Percentiles rank a stretch among this genome's conserved stretches.
Evolutionary conservation across 345 rosid species (phyloP).

Genomic region (Abelmoschus esculentus): DNA sequence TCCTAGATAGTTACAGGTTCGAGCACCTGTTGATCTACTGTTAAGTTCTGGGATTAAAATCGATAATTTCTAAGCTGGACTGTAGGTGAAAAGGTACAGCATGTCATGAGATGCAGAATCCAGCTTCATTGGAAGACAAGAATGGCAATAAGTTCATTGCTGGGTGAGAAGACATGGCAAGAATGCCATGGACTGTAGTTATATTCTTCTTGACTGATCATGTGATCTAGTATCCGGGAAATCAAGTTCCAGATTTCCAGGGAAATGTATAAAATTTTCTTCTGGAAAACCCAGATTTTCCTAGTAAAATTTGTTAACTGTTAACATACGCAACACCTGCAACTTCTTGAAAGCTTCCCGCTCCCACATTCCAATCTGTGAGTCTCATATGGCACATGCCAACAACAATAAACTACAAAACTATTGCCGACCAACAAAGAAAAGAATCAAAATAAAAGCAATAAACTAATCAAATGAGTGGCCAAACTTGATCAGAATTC

Average conservation of each 20-base stretch:
- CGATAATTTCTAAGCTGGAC: conserved; percentile 46
- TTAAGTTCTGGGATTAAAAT: conserved; percentile 49
- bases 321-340: neutral
- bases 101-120: conserved; percentile 55
- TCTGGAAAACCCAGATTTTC: neutral
- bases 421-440: conserved; percentile 3
- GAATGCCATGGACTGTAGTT: too few relatives aligned
- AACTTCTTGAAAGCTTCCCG: neutral
- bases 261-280: neutral
- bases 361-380: neutral
- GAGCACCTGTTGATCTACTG: too few relatives aligned
- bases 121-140: conserved; percentile 52
- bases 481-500: neutral
- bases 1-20: too few relatives aligned
- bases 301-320: neutral
- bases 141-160: conserved; percentile 44
- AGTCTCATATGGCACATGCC: neutral
- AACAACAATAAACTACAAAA: conserved; percentile 1
- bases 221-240: neutral
- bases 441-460: neutral
- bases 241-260: neutral
- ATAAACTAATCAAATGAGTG: neutral
- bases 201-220: too few relatives aligned
- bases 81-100: conserved; percentile 63
- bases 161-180: conserved; percentile 61